Conservation (phyloP, 148 eudicot genomes). For the Rhododendron henanense region DNA sequence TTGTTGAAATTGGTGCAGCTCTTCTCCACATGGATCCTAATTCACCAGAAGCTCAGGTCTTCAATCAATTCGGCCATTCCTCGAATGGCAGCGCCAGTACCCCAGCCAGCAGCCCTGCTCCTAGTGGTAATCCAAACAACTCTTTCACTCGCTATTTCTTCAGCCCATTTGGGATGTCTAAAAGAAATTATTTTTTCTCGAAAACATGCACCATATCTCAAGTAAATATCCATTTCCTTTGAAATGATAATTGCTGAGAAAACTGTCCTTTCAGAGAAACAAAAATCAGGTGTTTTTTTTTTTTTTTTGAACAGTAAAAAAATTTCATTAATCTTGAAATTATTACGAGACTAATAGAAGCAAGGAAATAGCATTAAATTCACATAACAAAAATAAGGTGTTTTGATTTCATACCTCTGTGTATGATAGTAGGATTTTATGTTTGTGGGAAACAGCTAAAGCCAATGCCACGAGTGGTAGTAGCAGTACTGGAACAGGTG, state of each 20-base stretch:
- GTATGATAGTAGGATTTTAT: background rate
- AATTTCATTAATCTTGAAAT: too few species aligned
- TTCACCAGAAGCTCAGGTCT: conserved; percentile 51
- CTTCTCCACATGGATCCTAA: conserved; percentile 52
- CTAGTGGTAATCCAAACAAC: conserved; percentile 20
- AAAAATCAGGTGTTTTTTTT: too few species aligned
- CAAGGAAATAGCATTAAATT: too few species aligned
- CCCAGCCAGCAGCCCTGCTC: conserved; percentile 23
- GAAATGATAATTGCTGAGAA: background rate
- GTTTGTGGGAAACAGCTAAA: background rate
- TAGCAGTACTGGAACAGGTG: background rate
- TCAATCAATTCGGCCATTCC: conserved; percentile 30
- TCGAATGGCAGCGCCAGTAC: conserved; percentile 19
- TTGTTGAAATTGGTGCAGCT: conserved; percentile 22
- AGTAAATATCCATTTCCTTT: too few species aligned
- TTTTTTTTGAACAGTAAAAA: too few species aligned
- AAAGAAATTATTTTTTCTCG: background rate
- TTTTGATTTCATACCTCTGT: background rate
- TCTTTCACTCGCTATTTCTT: background rate
- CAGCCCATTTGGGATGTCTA: background rate
- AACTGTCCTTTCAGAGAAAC: background rate
- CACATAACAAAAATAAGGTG: background rate
- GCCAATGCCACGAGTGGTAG: background rate
- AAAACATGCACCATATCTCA: too few species aligned
- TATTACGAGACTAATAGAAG: too few species aligned